Percentiles rank a stretch among this genome's conserved stretches.
Evolutionary conservation across 2,329 filamentous ascomycete genomes (phyloP).

Genomic region (Reticulascus tulasneorum): DNA sequence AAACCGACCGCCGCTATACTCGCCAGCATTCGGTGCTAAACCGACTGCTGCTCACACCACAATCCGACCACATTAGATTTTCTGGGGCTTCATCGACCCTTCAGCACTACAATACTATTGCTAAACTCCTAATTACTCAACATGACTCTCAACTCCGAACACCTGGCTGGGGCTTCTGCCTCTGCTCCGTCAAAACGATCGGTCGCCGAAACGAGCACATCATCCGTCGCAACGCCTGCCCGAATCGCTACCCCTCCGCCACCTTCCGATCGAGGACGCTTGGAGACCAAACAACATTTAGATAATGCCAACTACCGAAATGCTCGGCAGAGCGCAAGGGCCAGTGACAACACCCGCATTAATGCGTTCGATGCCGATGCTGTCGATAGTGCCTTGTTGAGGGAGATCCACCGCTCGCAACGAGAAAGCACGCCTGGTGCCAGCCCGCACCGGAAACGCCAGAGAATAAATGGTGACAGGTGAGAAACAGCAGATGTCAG

Average conservation of each 20-base stretch:
- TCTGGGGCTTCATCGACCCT: too few species aligned
- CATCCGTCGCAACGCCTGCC: slow-evolving; percentile 27
- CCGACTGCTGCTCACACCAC: too few species aligned
- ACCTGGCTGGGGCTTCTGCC: slow-evolving; percentile 16
- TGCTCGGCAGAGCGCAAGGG: slow-evolving; percentile 29
- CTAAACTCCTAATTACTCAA: too few species aligned
- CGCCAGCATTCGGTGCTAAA: too few species aligned
- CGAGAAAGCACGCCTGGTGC: slow-evolving; percentile 49
- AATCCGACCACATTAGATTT: too few species aligned
- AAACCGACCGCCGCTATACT: too few species aligned
- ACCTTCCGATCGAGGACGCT: slow-evolving; percentile 36
- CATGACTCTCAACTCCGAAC: slow-evolving; percentile 32
- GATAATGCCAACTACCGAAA: slow-evolving; percentile 29
- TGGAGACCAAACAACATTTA: slow-evolving; percentile 36
- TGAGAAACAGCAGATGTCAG: slow-evolving; percentile 28
- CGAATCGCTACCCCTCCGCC: slow-evolving; percentile 42
- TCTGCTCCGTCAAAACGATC: slow-evolving; percentile 25
- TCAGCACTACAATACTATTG: too few species aligned
- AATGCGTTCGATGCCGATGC: slow-evolving; percentile 43
- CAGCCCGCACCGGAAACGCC: slow-evolving; percentile 56
- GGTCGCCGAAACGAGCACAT: slow-evolving; percentile 28
- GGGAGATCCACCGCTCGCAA: slow-evolving; percentile 47
- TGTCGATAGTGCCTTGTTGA: slow-evolving; percentile 46
- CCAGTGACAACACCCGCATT: slow-evolving; percentile 30
- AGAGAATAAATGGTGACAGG: slow-evolving; percentile 60